Conservation (phyloP, 257 asterid species). For the Buddleja alternifolia region DNA sequence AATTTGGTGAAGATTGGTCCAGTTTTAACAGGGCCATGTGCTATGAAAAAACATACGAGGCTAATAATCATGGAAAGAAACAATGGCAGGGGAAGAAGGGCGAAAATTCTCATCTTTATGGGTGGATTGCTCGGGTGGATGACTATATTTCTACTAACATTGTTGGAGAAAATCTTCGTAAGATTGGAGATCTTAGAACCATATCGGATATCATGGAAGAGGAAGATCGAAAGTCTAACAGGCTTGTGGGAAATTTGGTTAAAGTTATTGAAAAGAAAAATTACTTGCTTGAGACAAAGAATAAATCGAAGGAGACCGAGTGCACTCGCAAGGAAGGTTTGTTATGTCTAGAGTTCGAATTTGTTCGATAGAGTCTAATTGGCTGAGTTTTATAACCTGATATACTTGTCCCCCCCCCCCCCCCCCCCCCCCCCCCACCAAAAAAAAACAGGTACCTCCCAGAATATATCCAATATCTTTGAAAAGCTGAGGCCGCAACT, state of each 20-base stretch:
- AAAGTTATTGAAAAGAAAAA: slow-evolving; percentile 71
- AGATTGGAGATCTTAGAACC: slow-evolving; percentile 79
- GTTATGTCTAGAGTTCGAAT: slow-evolving; percentile 69
- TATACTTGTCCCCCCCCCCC: too few species aligned
- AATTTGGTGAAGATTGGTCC: slow-evolving; percentile 80
- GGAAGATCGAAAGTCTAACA: slow-evolving; percentile 61
- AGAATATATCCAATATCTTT: too few species aligned
- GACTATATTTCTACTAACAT: slow-evolving; percentile 59
- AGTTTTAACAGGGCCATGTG: slow-evolving; percentile 79
- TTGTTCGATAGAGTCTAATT: slow-evolving; percentile 25
- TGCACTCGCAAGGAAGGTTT: slow-evolving; percentile 71
- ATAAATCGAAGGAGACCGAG: slow-evolving; percentile 57
- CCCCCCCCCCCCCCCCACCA: too few species aligned
- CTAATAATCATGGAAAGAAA: slow-evolving; percentile 69
- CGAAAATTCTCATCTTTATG: slow-evolving; percentile 53
- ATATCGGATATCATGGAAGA: slow-evolving; percentile 80
- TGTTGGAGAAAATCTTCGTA: slow-evolving; percentile 81
- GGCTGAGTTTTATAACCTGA: slow-evolving; percentile 15
- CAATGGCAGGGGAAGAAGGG: slow-evolving; percentile 59
- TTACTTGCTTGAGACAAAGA: slow-evolving; percentile 63
- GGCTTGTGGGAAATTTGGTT: slow-evolving; percentile 64
- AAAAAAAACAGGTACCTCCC: too few species aligned
- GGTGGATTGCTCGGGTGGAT: slow-evolving; percentile 92
- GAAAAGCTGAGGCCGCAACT: too few species aligned
- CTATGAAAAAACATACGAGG: slow-evolving; percentile 76